A percentile compares a stretch with the other conserved stretches of the same genome.
phyloP scores from a whole-genome alignment of 116 monocot genomes.

The Dioscorea cayenensis region DNA sequence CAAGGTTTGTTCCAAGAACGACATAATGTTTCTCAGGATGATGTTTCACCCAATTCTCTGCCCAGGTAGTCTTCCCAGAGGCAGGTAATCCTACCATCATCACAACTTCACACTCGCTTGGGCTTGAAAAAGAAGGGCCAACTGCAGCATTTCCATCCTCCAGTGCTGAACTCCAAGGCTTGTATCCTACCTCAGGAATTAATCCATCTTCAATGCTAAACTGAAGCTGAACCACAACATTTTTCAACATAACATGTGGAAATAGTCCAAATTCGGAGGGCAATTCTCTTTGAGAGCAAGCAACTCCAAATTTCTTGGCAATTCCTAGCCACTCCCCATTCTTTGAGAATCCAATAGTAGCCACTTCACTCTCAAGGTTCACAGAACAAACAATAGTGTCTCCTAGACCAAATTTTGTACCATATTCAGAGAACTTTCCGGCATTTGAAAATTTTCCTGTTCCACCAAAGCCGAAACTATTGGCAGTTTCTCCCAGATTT shows the following conservation, averaged over 20 bases:
- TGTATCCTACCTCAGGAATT: conserved; percentile 41
- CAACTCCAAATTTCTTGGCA: conserved; percentile 42
- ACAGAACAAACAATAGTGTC: conserved; percentile 60
- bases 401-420: conserved; percentile 50
- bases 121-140: conserved; percentile 39
- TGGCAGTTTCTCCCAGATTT: conserved; percentile 48
- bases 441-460: conserved; percentile 65
- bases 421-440: conserved; percentile 46
- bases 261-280: conserved; percentile 56
- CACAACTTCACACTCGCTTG: conserved; percentile 46
- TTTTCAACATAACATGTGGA: conserved; percentile 73
- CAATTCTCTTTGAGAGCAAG: conserved; percentile 10
- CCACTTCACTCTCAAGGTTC: conserved; percentile 44
- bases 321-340: conserved; percentile 57
- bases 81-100: conserved; percentile 83
- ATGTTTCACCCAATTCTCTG: conserved; percentile 59
- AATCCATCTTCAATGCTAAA: conserved; percentile 56
- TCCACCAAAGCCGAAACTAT: conserved; percentile 68
- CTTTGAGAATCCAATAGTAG: conserved; percentile 53
- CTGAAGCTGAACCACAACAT: conserved; percentile 62
- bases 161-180: conserved; percentile 57
- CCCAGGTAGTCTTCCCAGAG: conserved; percentile 74
- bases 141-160: conserved; percentile 41
- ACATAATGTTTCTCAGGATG: conserved; percentile 67
- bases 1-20: conserved; percentile 68